Evolutionary conservation across 371 early-diverging fungal genomes (phyloP).

Genomic region (Rhizopus stolonifer): DNA sequence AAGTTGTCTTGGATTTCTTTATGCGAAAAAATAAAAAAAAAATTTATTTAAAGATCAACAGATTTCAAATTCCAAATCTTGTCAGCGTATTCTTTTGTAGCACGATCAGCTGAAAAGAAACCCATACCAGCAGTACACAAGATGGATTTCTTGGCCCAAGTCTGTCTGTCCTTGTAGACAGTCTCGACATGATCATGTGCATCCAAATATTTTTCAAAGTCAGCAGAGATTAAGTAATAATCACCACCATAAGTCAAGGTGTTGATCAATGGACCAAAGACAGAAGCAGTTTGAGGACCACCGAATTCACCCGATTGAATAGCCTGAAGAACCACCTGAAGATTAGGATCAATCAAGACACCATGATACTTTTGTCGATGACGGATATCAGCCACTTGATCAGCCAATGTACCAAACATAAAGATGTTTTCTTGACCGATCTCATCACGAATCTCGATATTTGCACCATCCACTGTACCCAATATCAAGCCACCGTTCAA

Average conservation of each 20-base stretch:
- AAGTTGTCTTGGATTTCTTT: neutral
- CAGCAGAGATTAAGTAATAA: conserved; percentile 84
- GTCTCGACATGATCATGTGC: conserved; percentile 76
- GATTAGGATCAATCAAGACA: conserved; percentile 68
- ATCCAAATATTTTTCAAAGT: conserved; percentile 82
- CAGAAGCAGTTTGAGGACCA: conserved; percentile 52
- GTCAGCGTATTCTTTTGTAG: conserved; percentile 85
- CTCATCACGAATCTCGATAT: conserved; percentile 94
- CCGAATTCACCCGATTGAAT: conserved; percentile 81
- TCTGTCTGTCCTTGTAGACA: conserved; percentile 70
- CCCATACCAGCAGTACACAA: conserved; percentile 89
- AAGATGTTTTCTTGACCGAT: conserved; percentile 93
- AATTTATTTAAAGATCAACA: neutral
- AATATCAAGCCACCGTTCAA: conserved; percentile 92
- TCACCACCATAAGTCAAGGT: conserved; percentile 83
- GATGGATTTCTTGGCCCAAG: conserved; percentile 85
- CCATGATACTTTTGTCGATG: conserved; percentile 81
- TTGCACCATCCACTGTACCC: conserved; percentile 88
- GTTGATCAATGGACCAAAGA: conserved; percentile 74
- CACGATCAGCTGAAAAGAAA: conserved; percentile 85
- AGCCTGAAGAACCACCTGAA: conserved; percentile 73
- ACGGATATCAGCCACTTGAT: conserved; percentile 88
- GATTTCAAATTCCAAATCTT: conserved; percentile 72
- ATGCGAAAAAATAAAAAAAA: neutral
- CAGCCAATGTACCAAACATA: conserved; percentile 85